Evolutionary conservation across 2,329 filamentous ascomycete species (phyloP).

Genomic region (Pseudocercospora crystallina): DNA sequence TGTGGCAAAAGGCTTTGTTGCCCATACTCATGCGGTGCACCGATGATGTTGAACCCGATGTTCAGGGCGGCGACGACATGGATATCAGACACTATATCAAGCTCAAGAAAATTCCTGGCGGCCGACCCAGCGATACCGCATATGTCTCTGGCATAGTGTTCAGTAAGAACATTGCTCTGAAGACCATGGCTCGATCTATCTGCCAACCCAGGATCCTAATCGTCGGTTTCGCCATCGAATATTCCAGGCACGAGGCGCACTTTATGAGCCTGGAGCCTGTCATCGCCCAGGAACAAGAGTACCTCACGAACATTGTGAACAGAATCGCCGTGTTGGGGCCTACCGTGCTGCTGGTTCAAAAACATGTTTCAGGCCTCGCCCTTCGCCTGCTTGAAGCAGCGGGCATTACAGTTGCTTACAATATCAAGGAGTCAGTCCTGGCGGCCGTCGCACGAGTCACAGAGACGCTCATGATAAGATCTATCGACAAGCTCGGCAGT

Average conservation of each 20-base stretch:
- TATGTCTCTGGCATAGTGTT: slow-evolving; percentile 97
- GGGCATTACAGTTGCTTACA: slow-evolving; percentile 90
- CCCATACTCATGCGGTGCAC: slow-evolving; percentile 89
- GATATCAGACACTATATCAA: slow-evolving; percentile 98
- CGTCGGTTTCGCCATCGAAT: slow-evolving; percentile 93
- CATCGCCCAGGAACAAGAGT: slow-evolving; percentile 94
- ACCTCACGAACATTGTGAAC: slow-evolving; percentile 84
- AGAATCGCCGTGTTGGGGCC: slow-evolving; percentile 84
- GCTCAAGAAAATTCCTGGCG: slow-evolving; percentile 91
- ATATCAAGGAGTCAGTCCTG: slow-evolving; percentile 93
- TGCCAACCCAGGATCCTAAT: slow-evolving; percentile 82
- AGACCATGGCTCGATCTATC: slow-evolving; percentile 91
- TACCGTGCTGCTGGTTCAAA: slow-evolving; percentile 85
- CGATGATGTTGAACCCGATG: slow-evolving; percentile 91
- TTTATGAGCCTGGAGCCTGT: slow-evolving; percentile 98
- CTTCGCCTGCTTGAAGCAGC: slow-evolving; percentile 84
- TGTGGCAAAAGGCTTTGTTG: slow-evolving; percentile 87
- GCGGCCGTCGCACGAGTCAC: slow-evolving; percentile 92
- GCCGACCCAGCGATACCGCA: slow-evolving; percentile 84
- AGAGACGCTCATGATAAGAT: slow-evolving; percentile 88
- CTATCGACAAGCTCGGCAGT: slow-evolving; percentile 85
- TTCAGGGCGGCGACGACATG: slow-evolving; percentile 88
- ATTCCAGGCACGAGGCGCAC: slow-evolving; percentile 86
- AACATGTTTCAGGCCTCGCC: slow-evolving; percentile 86
- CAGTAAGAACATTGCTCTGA: slow-evolving; percentile 92